Evolutionary conservation across 768 basidiomycete genomes (phyloP).

Genomic region (Dendrothele bispora): DNA sequence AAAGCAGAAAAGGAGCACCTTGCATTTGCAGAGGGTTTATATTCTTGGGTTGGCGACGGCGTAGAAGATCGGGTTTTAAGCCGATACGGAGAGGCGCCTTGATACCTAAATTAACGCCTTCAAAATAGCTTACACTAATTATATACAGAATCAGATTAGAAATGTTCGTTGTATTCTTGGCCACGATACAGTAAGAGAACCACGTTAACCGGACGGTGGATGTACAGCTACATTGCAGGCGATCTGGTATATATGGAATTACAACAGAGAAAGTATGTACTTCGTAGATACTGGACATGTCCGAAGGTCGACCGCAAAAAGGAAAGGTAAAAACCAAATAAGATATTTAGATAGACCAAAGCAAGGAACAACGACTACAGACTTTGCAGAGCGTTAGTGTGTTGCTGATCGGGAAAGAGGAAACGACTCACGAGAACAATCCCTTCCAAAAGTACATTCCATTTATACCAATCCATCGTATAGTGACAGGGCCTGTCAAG

Average conservation of each 20-base stretch:
- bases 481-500: conserved; percentile 78
- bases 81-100: conserved; percentile 79
- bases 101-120: conserved; percentile 47
- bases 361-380: neutral
- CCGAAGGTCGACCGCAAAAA: too few relatives aligned
- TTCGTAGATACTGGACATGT: neutral
- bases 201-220: neutral
- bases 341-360: neutral
- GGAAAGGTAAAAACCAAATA: too few relatives aligned
- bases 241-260: conserved; percentile 9
- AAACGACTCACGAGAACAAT: neutral
- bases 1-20: conserved; percentile 91
- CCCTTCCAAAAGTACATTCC: conserved; percentile 2
- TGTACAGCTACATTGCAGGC: conserved; percentile 30
- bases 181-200: neutral
- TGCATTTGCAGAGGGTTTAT: conserved; percentile 85
- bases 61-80: conserved; percentile 77
- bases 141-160: conserved; percentile 10
- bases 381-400: neutral
- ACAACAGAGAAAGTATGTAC: neutral
- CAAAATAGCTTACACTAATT: conserved; percentile 19
- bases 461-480: conserved; percentile 90
- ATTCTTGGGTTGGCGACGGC: conserved; percentile 80
- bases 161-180: neutral
- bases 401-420: neutral